A percentile compares a stretch with the other conserved stretches of the same genome.
phyloP scores from a whole-genome alignment of 2,329 filamentous ascomycete species.

The Fusarium setosum region DNA sequence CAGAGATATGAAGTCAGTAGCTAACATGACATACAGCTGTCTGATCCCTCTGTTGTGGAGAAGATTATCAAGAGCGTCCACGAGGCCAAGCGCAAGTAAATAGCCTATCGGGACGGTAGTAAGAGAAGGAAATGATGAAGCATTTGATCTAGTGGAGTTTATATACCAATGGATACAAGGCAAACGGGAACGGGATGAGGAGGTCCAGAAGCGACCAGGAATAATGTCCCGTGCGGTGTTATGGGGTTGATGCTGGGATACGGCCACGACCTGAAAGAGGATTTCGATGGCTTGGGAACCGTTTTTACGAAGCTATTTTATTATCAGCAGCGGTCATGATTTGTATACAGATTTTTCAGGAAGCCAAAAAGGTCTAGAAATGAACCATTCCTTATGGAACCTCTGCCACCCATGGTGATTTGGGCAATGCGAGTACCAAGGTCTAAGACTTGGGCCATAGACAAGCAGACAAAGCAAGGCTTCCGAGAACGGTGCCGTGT shows the following conservation, averaged over 20 bases:
- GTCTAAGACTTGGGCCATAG: not conserved
- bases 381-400: constrained; percentile 3
- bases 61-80: constrained; percentile 90
- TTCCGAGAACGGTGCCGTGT: not conserved
- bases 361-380: constrained; percentile 26
- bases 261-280: constrained; percentile 34
- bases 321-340: constrained; percentile 37
- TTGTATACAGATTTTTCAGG: constrained; percentile 20
- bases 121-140: constrained; percentile 9
- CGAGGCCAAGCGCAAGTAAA: constrained; percentile 65
- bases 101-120: not conserved
- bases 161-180: constrained; percentile 43
- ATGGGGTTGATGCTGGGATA: constrained; percentile 39
- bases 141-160: constrained; percentile 40
- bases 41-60: constrained; percentile 88
- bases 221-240: constrained; percentile 39
- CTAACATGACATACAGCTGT: constrained; percentile 68
- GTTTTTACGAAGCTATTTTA: constrained; percentile 31
- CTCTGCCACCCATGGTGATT: not conserved
- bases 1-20: not conserved
- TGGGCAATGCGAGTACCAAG: not conserved
- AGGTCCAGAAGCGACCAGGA: constrained; percentile 21
- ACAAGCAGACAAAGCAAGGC: not conserved
- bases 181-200: constrained; percentile 28
- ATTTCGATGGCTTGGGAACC: constrained; percentile 31